These are phyloP conservation scores for Chrysoporthe austroafricana DNA, from an alignment of 2,329 filamentous ascomycete genomes.

Conservation along the genomic window DNA sequence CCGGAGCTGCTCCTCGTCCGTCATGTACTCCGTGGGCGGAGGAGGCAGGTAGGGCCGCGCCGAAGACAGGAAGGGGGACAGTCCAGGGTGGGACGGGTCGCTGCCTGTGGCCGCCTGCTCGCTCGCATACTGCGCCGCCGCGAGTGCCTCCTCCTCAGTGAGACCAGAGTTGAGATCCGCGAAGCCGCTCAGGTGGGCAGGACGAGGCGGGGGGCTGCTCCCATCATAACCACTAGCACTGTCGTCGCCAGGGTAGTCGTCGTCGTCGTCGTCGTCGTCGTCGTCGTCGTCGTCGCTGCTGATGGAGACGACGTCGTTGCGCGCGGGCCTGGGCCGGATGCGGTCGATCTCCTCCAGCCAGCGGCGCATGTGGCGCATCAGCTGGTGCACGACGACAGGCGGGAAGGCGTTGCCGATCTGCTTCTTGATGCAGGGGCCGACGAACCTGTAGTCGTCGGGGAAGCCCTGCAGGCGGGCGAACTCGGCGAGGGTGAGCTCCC, in stretches of 20 bases:
- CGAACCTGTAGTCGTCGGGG: slow-evolving; percentile 63
- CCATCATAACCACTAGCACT: neutral
- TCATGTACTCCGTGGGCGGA: too few species aligned
- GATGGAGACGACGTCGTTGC: slow-evolving; percentile 11
- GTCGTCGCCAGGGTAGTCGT: neutral
- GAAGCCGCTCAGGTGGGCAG: too few species aligned
- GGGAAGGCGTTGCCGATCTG: slow-evolving; percentile 85
- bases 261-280: neutral
- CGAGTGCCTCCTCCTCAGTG: too few species aligned
- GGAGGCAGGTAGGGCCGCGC: too few species aligned
- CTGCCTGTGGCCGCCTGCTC: too few species aligned
- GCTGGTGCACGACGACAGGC: slow-evolving; percentile 55
- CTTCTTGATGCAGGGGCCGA: slow-evolving; percentile 49
- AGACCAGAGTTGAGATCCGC: too few species aligned
- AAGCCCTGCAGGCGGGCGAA: slow-evolving; percentile 73
- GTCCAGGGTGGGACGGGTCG: too few species aligned
- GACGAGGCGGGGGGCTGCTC: too few species aligned
- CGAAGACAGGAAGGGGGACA: too few species aligned
- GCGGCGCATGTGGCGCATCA: slow-evolving; percentile 53
- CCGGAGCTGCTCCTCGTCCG: too few species aligned
- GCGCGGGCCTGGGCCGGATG: slow-evolving; percentile 30
- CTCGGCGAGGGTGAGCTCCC: slow-evolving; percentile 70
- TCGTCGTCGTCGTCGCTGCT: slow-evolving; percentile 8
- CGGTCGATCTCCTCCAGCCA: slow-evolving; percentile 52
- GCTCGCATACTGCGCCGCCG: too few species aligned